Conservation (phyloP, 805 yeast genomes). For the Jamesozyma jinghongensis region DNA sequence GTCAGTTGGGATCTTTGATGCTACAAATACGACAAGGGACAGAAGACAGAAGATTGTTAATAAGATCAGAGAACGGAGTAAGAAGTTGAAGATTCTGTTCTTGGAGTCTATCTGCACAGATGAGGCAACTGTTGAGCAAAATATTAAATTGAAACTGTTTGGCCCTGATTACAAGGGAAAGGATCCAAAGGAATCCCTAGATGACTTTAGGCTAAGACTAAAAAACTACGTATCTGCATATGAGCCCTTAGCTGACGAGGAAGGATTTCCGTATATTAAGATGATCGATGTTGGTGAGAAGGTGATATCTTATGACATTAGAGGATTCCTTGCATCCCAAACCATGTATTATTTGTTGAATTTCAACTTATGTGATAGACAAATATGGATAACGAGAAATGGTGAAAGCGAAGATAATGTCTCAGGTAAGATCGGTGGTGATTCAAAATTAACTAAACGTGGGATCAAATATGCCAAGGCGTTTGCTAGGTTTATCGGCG, state of each 20-base stretch:
- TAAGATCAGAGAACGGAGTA: slow-evolving; percentile 46
- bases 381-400: slow-evolving; percentile 91
- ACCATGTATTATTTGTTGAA: slow-evolving; percentile 82
- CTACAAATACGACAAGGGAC: slow-evolving; percentile 65
- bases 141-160: slow-evolving; percentile 71
- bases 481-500: slow-evolving; percentile 61
- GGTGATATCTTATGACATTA: slow-evolving; percentile 83
- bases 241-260: slow-evolving; percentile 78
- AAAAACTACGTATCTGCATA: slow-evolving; percentile 80
- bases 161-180: slow-evolving; percentile 90
- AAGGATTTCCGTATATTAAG: slow-evolving; percentile 73
- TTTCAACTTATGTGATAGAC: slow-evolving; percentile 81
- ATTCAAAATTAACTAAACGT: slow-evolving; percentile 67
- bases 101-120: slow-evolving; percentile 85
- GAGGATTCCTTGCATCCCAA: slow-evolving; percentile 84
- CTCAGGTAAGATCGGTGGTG: slow-evolving; percentile 84
- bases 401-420: slow-evolving; percentile 89
- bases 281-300: slow-evolving; percentile 95
- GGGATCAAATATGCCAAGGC: slow-evolving; percentile 71
- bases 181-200: slow-evolving; percentile 74
- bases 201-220: slow-evolving; percentile 74
- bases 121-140: slow-evolving; percentile 65
- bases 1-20: slow-evolving; percentile 86
- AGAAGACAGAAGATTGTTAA: slow-evolving; percentile 52
- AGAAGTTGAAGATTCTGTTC: slow-evolving; percentile 67